Evolutionary conservation across 495 filamentous ascomycete genomes (phyloP), one percentile per base, ranked within the genome.

Genomic region (Lentithecium fluviatile): DNA sequence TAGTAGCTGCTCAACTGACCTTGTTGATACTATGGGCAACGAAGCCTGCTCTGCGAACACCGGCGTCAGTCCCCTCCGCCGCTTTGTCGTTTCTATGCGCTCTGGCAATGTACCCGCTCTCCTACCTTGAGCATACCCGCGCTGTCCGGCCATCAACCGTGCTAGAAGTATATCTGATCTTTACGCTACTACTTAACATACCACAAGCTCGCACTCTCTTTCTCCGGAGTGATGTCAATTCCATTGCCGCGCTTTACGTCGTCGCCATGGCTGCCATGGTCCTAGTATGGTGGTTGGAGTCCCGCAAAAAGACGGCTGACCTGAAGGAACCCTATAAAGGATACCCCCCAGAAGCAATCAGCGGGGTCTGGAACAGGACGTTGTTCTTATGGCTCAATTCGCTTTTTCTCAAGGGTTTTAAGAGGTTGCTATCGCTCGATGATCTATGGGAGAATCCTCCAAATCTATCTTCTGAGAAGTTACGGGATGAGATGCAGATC

Each of bases 361-460:
- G 72, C 24, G 77, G 83, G 0, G 71, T 83, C 15, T 82, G 79
- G 52, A 79, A 74, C 55, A 74, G 73, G 20, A 72, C 68, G 2
- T 70, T 82, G 5, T 86, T 84, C 66, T 79, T 69, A 56, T 88
- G 85, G 83, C 67, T 87, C 49, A 85, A 82, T 60, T 70, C 69
- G 15, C 60, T 86, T 0, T 80, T 88, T 46, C 47, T 49, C 10
- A 49, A 40, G 45, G 59, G 59, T 11, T 56, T 56, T 24, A 50
- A 48, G 13, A 56, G n/a, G 1, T 24, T 55, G 20, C 59, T 62
- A 34, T 24, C 52, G 10, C n/a, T 62, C 32, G 52, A 62, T 15
- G 62, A 61, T 19, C 37, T 65, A 20, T 65, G 23, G 24, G 10
- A 54, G 51, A 37, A 20, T 23, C 51, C 51, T 10, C 51, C 51